These are phyloP conservation scores for Fusarium buxicola DNA, from an alignment of 2,329 filamentous ascomycete species.

Conservation along the genomic window DNA sequence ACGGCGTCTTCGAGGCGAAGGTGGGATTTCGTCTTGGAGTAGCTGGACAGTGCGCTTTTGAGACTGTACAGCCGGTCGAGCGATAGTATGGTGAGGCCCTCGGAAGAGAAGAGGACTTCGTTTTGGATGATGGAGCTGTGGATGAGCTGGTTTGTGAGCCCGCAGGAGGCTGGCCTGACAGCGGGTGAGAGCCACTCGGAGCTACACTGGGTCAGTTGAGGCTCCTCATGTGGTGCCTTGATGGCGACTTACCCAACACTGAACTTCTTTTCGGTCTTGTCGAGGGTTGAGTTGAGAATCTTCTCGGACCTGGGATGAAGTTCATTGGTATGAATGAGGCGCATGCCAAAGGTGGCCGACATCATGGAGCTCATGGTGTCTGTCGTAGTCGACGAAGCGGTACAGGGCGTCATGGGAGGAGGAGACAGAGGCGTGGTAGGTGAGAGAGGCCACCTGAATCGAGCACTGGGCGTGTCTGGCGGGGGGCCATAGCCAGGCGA, in stretches of 20 bases:
- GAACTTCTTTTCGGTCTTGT: conserved; percentile 63
- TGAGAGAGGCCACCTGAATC: conserved; percentile 49
- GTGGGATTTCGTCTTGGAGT: conserved; percentile 59
- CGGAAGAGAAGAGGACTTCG: conserved; percentile 69
- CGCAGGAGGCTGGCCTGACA: conserved; percentile 56
- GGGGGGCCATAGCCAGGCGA: conserved; percentile 51
- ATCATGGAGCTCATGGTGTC: conserved; percentile 48
- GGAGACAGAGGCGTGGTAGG: conserved; percentile 55
- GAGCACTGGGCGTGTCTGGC: conserved; percentile 44
- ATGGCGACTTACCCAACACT: conserved; percentile 51
- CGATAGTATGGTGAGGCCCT: conserved; percentile 68
- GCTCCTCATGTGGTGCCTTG: too few species aligned
- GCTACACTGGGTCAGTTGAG: conserved; percentile 43
- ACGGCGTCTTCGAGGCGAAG: conserved; percentile 69
- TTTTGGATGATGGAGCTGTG: conserved; percentile 69
- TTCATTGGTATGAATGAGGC: conserved; percentile 61
- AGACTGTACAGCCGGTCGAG: conserved; percentile 74
- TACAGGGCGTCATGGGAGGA: conserved; percentile 62
- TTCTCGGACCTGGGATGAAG: conserved; percentile 61
- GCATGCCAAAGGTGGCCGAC: conserved; percentile 59
- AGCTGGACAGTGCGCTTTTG: conserved; percentile 69
- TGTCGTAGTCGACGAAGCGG: conserved; percentile 52
- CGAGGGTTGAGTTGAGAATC: conserved; percentile 60
- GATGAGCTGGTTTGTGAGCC: conserved; percentile 64
- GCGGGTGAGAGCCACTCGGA: conserved; percentile 58